Evolutionary conservation across 1,139 yeast genomes (phyloP).

Genomic region (Diutina neorugosa): DNA sequence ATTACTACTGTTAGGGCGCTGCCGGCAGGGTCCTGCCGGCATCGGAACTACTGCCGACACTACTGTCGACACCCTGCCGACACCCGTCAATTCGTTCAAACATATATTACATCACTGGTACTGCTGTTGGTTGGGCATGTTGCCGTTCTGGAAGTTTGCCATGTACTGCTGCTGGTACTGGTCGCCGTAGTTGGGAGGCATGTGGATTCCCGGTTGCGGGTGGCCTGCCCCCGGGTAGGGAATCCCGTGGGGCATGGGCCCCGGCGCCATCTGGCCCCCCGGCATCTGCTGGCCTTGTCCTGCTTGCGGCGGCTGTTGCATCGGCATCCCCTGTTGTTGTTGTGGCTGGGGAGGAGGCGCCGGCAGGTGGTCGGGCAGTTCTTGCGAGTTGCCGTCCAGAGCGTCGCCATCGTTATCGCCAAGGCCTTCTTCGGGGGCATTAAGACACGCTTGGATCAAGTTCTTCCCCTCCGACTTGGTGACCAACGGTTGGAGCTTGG

Average conservation of each 20-base stretch:
- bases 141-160: slow-evolving; percentile 14
- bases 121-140: slow-evolving; percentile 32
- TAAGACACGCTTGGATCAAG: slow-evolving; percentile 90
- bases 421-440: slow-evolving; percentile 70
- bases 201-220: slow-evolving; percentile 28
- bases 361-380: slow-evolving; percentile 30
- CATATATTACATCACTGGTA: slow-evolving; percentile 14
- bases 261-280: slow-evolving; percentile 33
- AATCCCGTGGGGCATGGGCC: slow-evolving; percentile 34
- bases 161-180: slow-evolving; percentile 21
- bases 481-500: slow-evolving; percentile 93
- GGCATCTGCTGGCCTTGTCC: slow-evolving; percentile 16
- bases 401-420: slow-evolving; percentile 56
- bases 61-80: slow-evolving; percentile 1
- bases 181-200: slow-evolving; percentile 26
- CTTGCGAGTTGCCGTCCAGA: slow-evolving; percentile 36
- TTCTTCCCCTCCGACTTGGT: slow-evolving; percentile 96
- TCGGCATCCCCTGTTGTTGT: slow-evolving; percentile 13
- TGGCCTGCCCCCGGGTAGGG: slow-evolving; percentile 30
- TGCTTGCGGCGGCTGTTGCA: slow-evolving; percentile 8
- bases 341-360: slow-evolving; percentile 20
- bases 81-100: slow-evolving; percentile 1
- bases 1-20: too few species aligned
- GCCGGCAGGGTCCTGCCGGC: too few species aligned
- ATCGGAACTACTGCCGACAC: too few species aligned